Evolutionary conservation across 495 filamentous ascomycete species (phyloP).

Genomic region (Hypoxylon subgilvum): DNA sequence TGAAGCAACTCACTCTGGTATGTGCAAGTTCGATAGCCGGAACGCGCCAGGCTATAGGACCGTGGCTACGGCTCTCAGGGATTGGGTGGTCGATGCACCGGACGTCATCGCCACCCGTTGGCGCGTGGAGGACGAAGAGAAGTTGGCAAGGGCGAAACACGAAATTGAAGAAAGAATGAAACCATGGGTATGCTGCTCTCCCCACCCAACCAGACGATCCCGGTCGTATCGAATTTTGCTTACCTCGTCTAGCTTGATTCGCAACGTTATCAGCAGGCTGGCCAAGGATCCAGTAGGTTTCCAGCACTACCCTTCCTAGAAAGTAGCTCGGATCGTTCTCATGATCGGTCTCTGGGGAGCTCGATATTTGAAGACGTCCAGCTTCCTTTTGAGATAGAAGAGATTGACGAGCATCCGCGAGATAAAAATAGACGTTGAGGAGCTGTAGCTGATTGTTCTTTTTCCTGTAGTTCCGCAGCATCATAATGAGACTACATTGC

Average conservation of each 20-base stretch:
- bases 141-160: constrained; percentile 49
- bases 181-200: constrained; percentile 45
- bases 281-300: constrained; percentile 41
- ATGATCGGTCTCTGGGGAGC: constrained; percentile 37
- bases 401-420: constrained; percentile 35
- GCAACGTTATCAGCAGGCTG: constrained; percentile 34
- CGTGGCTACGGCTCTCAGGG: constrained; percentile 71
- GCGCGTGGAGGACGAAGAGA: constrained; percentile 65
- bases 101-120: constrained; percentile 65
- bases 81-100: constrained; percentile 69
- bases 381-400: constrained; percentile 44
- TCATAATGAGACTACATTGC: constrained; percentile 47
- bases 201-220: background rate
- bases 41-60: constrained; percentile 75
- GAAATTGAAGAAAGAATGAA: constrained; percentile 52
- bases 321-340: constrained; percentile 26
- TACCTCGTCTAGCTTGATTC: constrained; percentile 31
- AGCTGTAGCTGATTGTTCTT: constrained; percentile 41
- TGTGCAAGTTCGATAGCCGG: constrained; percentile 83
- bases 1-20: constrained; percentile 81
- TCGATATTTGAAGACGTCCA: constrained; percentile 37
- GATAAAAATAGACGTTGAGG: constrained; percentile 39
- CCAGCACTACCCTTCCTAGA: constrained; percentile 37
- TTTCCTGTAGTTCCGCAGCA: constrained; percentile 45
- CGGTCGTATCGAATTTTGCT: constrained; percentile 4